Evolutionary conservation across 352 stramenopile species (phyloP), one percentile per base, ranked within the genome.

Genomic region (Vaucheria bursata): DNA sequence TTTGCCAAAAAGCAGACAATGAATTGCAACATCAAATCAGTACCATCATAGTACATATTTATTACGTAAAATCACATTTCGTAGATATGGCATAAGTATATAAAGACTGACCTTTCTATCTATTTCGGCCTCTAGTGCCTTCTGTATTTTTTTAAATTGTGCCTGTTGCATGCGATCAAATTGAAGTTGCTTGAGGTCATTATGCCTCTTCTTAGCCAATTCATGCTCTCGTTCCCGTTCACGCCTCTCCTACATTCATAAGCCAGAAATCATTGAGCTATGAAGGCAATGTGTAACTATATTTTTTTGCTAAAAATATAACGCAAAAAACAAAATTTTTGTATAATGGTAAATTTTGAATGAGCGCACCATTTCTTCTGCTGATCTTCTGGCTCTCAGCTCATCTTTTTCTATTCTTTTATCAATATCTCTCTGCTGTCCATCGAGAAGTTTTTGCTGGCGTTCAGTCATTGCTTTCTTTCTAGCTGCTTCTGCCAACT

Each of bases 321-420:
- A n/a, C n/a, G n/a, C n/a, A n/a, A n/a, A n/a, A n/a, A 69, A 69
- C 59, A 69, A 69, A 59, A 29, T n/a, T 18, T n/a, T n/a, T 18
- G 18, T 18, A 18, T 18, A 18, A 18, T 18, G 18, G 18, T 18
- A 18, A 18, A 18, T n/a, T n/a, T n/a, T n/a, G n/a, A n/a, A n/a
- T n/a, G n/a, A n/a, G n/a, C n/a, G n/a, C n/a, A 82, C 79, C 79
- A 81, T 84, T 25, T 84, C 73, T 69, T 84, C 79, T 4, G 79
- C 79, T 12, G 79, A 67, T 50, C 79, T 73, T 37, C 79, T 73
- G 7, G 73, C 79, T 35, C 79, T 69, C 35, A 83, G 78, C 73
- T 83, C 78, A 33, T 84, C 79, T 12, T 81, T 37, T 34, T 84
- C 79, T 1, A 74, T 74, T 1, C 64, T 65, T 74, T 84, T 84